Evolutionary conservation across 2,329 filamentous ascomycete species (phyloP).

Genomic region (Myriosclerotinia scirpicola): DNA sequence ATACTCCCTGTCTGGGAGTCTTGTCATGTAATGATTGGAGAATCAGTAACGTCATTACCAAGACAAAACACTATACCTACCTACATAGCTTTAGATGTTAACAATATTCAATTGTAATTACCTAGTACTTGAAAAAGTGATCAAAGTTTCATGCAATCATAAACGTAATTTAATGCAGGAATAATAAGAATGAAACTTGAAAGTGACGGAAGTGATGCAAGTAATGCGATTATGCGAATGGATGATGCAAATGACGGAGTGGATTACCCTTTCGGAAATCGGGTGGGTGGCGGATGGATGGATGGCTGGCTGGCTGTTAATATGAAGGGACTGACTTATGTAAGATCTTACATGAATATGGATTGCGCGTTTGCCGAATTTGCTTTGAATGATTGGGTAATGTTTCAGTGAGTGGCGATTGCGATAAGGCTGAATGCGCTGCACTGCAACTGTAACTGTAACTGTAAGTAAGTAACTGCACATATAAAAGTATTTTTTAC

Average conservation of each 20-base stretch:
- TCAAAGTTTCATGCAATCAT: not conserved
- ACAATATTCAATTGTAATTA: no score
- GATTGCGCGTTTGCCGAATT: no score
- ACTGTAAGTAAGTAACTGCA: no score
- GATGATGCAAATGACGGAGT: constrained; percentile 5
- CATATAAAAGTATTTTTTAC: no score
- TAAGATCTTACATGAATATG: no score
- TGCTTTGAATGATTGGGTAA: not conserved
- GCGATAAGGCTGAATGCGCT: constrained; percentile 12
- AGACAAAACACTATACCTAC: no score
- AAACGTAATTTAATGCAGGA: not conserved
- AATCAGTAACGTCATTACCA: no score
- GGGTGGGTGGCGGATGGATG: not conserved
- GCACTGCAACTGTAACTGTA: not conserved
- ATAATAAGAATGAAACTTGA: not conserved
- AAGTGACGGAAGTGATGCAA: not conserved
- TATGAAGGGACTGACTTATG: not conserved
- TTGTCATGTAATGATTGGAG: not conserved
- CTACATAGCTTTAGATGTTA: no score
- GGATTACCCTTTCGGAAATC: not conserved
- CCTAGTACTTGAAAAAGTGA: no score
- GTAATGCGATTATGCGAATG: constrained; percentile 2
- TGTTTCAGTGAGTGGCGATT: constrained; percentile 13
- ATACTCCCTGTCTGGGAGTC: not conserved
- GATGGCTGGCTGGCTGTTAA: not conserved